phyloP scores from a whole-genome alignment of 2,329 filamentous ascomycete genomes.

The Allantophomopsis lycopodina region DNA sequence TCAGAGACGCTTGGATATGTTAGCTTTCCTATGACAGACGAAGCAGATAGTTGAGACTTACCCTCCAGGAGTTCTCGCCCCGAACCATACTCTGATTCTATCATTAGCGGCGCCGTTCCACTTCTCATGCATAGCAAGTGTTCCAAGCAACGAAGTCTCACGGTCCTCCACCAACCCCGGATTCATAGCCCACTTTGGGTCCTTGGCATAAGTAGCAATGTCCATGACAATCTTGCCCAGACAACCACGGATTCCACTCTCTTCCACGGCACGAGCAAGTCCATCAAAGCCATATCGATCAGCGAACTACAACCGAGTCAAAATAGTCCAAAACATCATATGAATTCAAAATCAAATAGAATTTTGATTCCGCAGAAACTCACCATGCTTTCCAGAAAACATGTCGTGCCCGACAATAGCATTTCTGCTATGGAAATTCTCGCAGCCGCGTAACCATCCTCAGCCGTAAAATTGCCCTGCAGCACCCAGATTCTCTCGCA shows the following conservation, averaged over 20 bases:
- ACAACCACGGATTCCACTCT: conserved; percentile 28
- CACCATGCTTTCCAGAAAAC: conserved; percentile 37
- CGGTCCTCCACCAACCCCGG: conserved; percentile 25
- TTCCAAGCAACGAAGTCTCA: conserved; percentile 20
- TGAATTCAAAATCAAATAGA: no score
- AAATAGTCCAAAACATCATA: no score
- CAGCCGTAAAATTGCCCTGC: conserved; percentile 27
- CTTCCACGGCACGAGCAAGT: conserved; percentile 25
- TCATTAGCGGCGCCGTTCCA: conserved; percentile 20
- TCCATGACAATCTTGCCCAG: conserved; percentile 22
- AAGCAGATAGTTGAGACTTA: conserved; percentile 5
- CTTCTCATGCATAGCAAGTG: conserved; percentile 19
- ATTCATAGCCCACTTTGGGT: conserved; percentile 27
- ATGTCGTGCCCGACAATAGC: conserved; percentile 33
- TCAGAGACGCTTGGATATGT: conserved; percentile 15
- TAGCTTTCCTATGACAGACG: no score
- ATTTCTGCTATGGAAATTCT: conserved; percentile 34
- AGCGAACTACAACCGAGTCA: conserved; percentile 20
- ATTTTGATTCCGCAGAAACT: conserved; percentile 3
- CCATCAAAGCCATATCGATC: conserved; percentile 31
- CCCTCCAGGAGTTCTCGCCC: conserved; percentile 22
- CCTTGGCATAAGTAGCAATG: conserved; percentile 25
- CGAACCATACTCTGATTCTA: conserved; percentile 23
- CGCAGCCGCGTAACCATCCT: conserved; percentile 33
- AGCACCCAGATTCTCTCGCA: conserved; percentile 35